Percentiles rank a stretch among this genome's conserved stretches.
Evolutionary conservation across 164 flowering plant genomes (phyloP).

Genomic region (Kalanchoe fedtschenkoi): DNA sequence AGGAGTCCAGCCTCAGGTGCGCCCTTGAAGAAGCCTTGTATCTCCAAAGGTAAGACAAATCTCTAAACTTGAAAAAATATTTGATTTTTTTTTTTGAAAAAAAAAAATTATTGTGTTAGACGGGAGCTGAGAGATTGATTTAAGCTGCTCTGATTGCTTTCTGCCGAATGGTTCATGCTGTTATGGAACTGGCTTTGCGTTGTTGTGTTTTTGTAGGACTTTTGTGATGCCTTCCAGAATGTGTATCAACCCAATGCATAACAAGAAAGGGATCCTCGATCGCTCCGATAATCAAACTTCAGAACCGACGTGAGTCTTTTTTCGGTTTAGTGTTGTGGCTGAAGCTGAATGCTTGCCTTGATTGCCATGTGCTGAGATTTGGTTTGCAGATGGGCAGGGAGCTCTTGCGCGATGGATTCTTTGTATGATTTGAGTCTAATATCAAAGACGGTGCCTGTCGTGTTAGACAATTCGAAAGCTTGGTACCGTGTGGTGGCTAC

Average conservation of each 20-base stretch:
- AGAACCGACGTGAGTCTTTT: constrained; percentile 51
- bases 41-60: constrained; percentile 45
- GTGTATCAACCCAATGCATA: constrained; percentile 92
- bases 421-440: constrained; percentile 80
- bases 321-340: too few species aligned
- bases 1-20: constrained; percentile 92
- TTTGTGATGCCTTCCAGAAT: constrained; percentile 95
- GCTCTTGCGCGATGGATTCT: constrained; percentile 76
- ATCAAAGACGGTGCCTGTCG: constrained; percentile 71
- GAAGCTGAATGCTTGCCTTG: too few species aligned
- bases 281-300: constrained; percentile 27
- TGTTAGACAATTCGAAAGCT: constrained; percentile 69
- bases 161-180: too few species aligned
- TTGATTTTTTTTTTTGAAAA: background rate
- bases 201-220: constrained; percentile 39
- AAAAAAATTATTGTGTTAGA: too few species aligned
- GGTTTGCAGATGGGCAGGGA: constrained; percentile 86
- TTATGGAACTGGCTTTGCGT: too few species aligned
- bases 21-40: constrained; percentile 93
- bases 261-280: constrained; percentile 78
- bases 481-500: constrained; percentile 68
- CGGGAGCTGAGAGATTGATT: too few species aligned
- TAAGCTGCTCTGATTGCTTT: too few species aligned
- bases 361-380: too few species aligned
- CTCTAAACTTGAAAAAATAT: too few species aligned